Percentiles rank a stretch among this genome's conserved stretches.
Conservation (phyloP, 148 eudicot species). For the Fagopyrum tataricum region DNA sequence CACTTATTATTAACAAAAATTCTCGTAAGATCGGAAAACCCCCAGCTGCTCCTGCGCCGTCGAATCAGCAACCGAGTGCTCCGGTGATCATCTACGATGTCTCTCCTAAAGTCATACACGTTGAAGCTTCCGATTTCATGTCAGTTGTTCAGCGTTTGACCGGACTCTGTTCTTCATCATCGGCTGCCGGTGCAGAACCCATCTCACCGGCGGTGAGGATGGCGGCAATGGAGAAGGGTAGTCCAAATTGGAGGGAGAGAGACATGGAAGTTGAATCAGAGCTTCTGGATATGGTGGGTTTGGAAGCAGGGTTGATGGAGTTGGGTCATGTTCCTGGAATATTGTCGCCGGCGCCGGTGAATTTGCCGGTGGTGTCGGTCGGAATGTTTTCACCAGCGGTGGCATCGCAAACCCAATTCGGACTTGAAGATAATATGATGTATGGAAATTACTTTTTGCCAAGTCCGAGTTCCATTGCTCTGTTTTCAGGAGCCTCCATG, state of each 20-base stretch:
- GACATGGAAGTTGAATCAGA: conserved; percentile 16
- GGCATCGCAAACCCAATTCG: conserved; percentile 8
- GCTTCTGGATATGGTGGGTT: conserved; percentile 17
- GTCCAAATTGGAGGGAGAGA: conserved; percentile 34
- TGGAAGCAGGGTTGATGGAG: conserved; percentile 19
- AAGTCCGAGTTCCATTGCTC: conserved; percentile 39
- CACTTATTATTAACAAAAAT: conserved; percentile 50
- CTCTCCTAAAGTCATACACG: conserved; percentile 62
- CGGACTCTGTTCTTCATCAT: conserved; percentile 27
- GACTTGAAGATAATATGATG: conserved; percentile 22
- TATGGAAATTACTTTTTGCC: conserved; percentile 17
- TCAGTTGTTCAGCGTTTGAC: conserved; percentile 65
- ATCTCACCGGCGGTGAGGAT: conserved; percentile 67
- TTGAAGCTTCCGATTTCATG: conserved; percentile 52
- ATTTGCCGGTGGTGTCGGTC: conserved; percentile 36
- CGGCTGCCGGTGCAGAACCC: conserved; percentile 21
- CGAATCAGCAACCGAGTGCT: conserved; percentile 12
- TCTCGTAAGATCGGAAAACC: conserved; percentile 62
- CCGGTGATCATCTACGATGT: conserved; percentile 67
- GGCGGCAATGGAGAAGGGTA: conserved; percentile 52
- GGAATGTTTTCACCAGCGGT: conserved; percentile 44
- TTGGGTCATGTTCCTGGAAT: conserved; percentile 49
- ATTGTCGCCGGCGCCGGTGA: conserved; percentile 66
- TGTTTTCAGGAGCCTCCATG: conserved; percentile 26
- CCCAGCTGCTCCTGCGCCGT: conserved; percentile 32